A percentile compares a stretch with the other conserved stretches of the same genome.
Evolutionary conservation across 2,329 filamentous ascomycete genomes (phyloP).

Genomic region (Fusarium tricinctum): DNA sequence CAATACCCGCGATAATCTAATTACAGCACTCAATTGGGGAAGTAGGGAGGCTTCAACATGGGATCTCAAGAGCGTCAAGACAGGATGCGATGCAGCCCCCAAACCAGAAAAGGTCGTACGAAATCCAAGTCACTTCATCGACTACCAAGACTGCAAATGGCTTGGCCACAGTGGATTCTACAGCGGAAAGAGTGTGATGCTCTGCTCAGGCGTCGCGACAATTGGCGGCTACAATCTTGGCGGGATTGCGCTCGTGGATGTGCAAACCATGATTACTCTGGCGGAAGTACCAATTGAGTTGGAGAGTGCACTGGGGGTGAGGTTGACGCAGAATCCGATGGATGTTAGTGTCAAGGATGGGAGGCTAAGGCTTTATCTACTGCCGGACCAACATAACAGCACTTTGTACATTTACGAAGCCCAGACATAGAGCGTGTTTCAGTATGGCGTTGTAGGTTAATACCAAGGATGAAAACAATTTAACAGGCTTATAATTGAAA

Average conservation of each 20-base stretch:
- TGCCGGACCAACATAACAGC: constrained; percentile 63
- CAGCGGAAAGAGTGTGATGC: constrained; percentile 58
- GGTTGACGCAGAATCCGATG: constrained; percentile 64
- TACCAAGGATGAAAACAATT: neutral
- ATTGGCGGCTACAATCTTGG: constrained; percentile 56
- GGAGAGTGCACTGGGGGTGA: constrained; percentile 55
- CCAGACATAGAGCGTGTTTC: constrained; percentile 35
- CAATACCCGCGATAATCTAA: constrained; percentile 52
- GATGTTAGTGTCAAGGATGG: constrained; percentile 61
- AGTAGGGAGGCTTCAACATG: constrained; percentile 57
- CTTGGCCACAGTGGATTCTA: constrained; percentile 58
- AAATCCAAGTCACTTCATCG: constrained; percentile 62
- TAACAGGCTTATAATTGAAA: neutral
- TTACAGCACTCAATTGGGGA: constrained; percentile 64
- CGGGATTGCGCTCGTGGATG: constrained; percentile 63
- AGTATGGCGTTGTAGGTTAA: neutral
- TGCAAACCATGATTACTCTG: constrained; percentile 60
- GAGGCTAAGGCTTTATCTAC: constrained; percentile 61
- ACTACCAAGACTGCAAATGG: constrained; percentile 68
- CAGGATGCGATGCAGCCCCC: constrained; percentile 38
- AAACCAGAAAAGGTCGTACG: constrained; percentile 37
- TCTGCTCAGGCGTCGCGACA: constrained; percentile 62
- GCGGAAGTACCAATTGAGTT: constrained; percentile 62
- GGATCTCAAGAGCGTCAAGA: constrained; percentile 43
- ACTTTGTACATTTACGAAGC: constrained; percentile 64